phyloP scores from a whole-genome alignment of 331 rosid species.

The Saraca asoca region DNA sequence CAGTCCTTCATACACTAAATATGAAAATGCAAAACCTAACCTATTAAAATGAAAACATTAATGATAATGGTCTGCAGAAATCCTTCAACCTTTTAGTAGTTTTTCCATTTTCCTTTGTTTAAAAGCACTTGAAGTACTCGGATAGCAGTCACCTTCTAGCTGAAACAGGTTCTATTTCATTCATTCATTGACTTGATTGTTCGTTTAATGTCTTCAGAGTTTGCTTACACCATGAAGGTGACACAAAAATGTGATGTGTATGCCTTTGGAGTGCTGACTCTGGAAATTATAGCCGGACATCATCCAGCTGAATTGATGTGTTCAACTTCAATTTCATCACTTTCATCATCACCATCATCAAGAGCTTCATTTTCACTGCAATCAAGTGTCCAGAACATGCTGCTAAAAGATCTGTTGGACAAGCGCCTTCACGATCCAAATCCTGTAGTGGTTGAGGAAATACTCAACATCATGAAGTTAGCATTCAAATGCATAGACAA shows the following conservation, averaged over 20 bases:
- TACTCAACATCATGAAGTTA: not conserved
- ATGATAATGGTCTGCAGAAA: no score
- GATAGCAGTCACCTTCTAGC: not conserved
- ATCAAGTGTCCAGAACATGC: not conserved
- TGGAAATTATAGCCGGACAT: slow-evolving; percentile 17
- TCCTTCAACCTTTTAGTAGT: no score
- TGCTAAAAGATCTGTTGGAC: slow-evolving; percentile 24
- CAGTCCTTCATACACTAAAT: not conserved
- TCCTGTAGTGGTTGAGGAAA: slow-evolving; percentile 4
- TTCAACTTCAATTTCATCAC: slow-evolving; percentile 9
- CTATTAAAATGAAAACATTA: no score
- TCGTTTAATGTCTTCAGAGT: slow-evolving; percentile 6
- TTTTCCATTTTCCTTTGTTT: no score
- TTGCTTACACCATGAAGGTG: slow-evolving; percentile 20
- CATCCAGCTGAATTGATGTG: slow-evolving; percentile 15
- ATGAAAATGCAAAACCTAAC: not conserved
- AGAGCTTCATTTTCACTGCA: not conserved
- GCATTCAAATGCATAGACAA: slow-evolving; percentile 21
- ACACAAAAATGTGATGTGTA: slow-evolving; percentile 25
- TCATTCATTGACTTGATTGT: not conserved
- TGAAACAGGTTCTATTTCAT: not conserved
- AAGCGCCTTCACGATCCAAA: slow-evolving; percentile 15
- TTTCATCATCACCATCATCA: not conserved
- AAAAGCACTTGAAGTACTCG: not conserved
- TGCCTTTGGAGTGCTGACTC: slow-evolving; percentile 16